Conservation (phyloP, 768 basidiomycete species). For the Russula emetica region DNA sequence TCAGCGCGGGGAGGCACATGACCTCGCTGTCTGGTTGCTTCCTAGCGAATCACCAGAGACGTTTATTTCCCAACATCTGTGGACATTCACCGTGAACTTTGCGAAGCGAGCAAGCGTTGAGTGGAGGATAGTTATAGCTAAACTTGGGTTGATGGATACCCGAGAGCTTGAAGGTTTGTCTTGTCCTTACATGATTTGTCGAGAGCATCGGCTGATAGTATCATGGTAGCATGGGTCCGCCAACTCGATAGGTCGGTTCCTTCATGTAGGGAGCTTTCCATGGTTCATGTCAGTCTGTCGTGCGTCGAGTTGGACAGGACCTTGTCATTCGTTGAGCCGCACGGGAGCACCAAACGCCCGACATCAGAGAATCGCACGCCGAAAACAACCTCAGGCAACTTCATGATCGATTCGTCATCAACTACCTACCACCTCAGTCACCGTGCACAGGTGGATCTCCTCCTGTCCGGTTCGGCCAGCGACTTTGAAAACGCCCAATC, state of each 20-base stretch:
- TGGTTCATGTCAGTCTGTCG: conserved; percentile 56
- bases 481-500: conserved; percentile 33
- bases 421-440: conserved; percentile 24
- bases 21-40: conserved; percentile 63
- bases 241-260: conserved; percentile 45
- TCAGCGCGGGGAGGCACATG: conserved; percentile 71
- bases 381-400: conserved; percentile 35
- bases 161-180: conserved; percentile 62
- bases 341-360: conserved; percentile 26
- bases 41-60: conserved; percentile 46
- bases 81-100: conserved; percentile 63
- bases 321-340: conserved; percentile 52
- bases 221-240: conserved; percentile 57
- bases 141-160: conserved; percentile 55
- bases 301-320: conserved; percentile 56
- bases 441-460: conserved; percentile 4
- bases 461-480: conserved; percentile 10
- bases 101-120: conserved; percentile 66
- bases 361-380: conserved; percentile 33
- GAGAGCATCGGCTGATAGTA: background rate
- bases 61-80: conserved; percentile 56
- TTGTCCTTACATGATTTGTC: conserved; percentile 28
- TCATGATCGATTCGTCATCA: conserved; percentile 44
- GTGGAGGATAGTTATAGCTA: conserved; percentile 74
- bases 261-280: conserved; percentile 41